Base-by-base conservation (phyloP, 2,329 filamentous ascomycete genomes). In the Trichoderma arundinaceum region DNA sequence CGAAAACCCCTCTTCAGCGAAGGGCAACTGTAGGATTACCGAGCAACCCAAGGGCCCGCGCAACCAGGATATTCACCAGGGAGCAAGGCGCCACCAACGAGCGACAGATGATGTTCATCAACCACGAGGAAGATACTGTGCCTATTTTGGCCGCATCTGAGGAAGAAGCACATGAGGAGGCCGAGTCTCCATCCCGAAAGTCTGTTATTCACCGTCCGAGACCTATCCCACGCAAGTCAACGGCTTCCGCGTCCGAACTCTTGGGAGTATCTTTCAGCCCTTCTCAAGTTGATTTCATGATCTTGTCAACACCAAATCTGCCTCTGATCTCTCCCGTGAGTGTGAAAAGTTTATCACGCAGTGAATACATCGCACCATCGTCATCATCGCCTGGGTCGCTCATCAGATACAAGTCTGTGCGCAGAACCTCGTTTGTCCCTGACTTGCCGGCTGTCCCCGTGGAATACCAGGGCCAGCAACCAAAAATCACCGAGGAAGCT, bases 201-300 rank as follows among this genome's bases (percentile, higher is more conserved):
- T 84, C 83, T 0, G 76, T 88, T 19, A 78, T 88, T 6, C 77
- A 88, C 71, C 80, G 85, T 5, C 85, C 85, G 2, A 79, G 85
- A 38, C 85, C 85, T 2, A 84, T 88, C 62, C 83, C 84, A 5
- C 79, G 85, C 59, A 82, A 81, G 41, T 73, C 74, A 2, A 78
- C 78, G 32, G 74, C 80, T 9, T 66, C 64, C 13, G 43, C 64
- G 4, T 48, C 49, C 15, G 33, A 41, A 13, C 33, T 56, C 17
- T 12, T 41, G 35, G 43, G 38, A 10, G 10, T 49, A 22, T 35
- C 51, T 12, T 19, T 32, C 4, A 46, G 22, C 15, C n/a, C 61
- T 9, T 35, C 28, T 32, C 35, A 52, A 17, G 46, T 51, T 35
- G 46, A 43, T 2, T 51, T 52, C 17, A 43, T 38, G 35, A 32